A percentile compares a stretch with the other conserved stretches of the same genome.
phyloP scores from a whole-genome alignment of 495 filamentous ascomycete species.

The Xylaria intraflava region DNA sequence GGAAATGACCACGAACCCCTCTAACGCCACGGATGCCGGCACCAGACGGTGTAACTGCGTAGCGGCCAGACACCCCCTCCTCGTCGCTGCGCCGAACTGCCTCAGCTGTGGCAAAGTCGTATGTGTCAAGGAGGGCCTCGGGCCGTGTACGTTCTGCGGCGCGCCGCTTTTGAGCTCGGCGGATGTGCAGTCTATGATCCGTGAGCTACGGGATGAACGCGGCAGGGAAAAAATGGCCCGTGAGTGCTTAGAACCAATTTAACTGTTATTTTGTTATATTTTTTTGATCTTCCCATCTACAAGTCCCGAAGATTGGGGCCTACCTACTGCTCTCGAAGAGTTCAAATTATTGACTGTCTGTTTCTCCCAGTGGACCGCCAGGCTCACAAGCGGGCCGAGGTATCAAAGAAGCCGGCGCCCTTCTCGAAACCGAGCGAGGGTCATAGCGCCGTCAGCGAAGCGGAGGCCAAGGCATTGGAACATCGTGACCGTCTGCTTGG shows the following conservation, averaged over 20 bases:
- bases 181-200: slow-evolving; percentile 79
- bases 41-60: slow-evolving; percentile 75
- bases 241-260: neutral
- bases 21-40: slow-evolving; percentile 44
- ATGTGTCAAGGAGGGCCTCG: slow-evolving; percentile 87
- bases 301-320: too few relatives aligned
- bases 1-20: slow-evolving; percentile 83
- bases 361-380: slow-evolving; percentile 53
- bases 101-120: slow-evolving; percentile 93
- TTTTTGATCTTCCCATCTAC: too few relatives aligned
- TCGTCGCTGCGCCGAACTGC: slow-evolving; percentile 85
- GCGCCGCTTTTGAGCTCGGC: slow-evolving; percentile 59
- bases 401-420: slow-evolving; percentile 43
- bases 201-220: slow-evolving; percentile 76
- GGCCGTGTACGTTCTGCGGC: slow-evolving; percentile 89
- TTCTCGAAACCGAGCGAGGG: slow-evolving; percentile 43
- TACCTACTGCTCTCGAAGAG: too few relatives aligned
- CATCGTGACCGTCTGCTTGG: slow-evolving; percentile 77
- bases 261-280: too few relatives aligned
- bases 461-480: slow-evolving; percentile 54
- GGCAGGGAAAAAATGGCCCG: slow-evolving; percentile 73
- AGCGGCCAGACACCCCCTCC: slow-evolving; percentile 74
- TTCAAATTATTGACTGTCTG: neutral
- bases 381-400: slow-evolving; percentile 56
- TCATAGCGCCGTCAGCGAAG: slow-evolving; percentile 30